Conservation (phyloP, 441 rosid species). For the Codiaeum variegatum region DNA sequence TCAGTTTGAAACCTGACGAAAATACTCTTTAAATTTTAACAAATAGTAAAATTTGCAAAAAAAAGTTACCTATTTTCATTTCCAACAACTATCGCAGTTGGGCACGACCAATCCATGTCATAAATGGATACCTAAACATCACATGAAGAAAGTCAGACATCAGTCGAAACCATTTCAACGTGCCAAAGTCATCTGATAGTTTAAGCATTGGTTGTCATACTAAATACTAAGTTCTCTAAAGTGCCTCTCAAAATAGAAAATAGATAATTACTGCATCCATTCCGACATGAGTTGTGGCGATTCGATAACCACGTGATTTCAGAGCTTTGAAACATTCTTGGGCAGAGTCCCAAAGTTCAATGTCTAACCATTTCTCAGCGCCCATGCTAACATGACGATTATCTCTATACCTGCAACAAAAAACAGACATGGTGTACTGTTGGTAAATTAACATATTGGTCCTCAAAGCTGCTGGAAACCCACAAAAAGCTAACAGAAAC, state of each 20-base stretch:
- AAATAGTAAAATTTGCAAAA: background rate
- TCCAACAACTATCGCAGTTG: slow-evolving; percentile 92
- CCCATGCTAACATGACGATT: slow-evolving; percentile 98
- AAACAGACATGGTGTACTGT: background rate
- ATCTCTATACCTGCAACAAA: slow-evolving; percentile 60
- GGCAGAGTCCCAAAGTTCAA: slow-evolving; percentile 84
- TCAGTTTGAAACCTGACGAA: background rate
- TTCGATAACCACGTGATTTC: slow-evolving; percentile 75
- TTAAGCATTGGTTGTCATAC: background rate
- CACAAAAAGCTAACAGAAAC: background rate
- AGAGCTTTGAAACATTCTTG: slow-evolving; percentile 63
- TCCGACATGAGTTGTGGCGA: slow-evolving; percentile 83
- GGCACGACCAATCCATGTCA: slow-evolving; percentile 93
- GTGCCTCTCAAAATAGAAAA: background rate
- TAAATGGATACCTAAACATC: slow-evolving; percentile 62
- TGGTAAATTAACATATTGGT: background rate
- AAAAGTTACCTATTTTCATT: slow-evolving; percentile 69
- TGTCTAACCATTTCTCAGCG: slow-evolving; percentile 96
- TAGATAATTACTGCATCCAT: slow-evolving; percentile 61
- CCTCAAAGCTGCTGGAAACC: background rate
- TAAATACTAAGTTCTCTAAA: background rate
- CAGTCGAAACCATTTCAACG: background rate
- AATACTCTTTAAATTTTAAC: background rate
- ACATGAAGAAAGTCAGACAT: slow-evolving; percentile 1
- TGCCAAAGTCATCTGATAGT: background rate